Base-by-base conservation (phyloP, 2,329 filamentous ascomycete species). In the Dendryphion nanum region DNA sequence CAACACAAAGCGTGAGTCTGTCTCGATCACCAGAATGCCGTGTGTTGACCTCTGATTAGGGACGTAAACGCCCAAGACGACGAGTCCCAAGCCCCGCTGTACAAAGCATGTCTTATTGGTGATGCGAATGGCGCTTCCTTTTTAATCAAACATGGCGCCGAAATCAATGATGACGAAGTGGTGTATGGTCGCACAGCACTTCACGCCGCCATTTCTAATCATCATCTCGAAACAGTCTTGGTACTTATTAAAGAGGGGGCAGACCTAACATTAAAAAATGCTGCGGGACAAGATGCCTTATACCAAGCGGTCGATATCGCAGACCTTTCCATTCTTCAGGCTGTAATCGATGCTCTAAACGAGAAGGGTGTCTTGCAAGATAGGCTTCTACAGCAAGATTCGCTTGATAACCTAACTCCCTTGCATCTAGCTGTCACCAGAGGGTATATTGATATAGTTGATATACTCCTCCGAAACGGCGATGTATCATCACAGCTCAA, bases 211-310 rank as follows among this genome's bases (percentile, higher is more conserved):
- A 30, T 40, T n/a, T 8, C 8, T 15, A 32, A 20, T 4, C 18
- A 30, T 13, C 30, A 24, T 15, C 15, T 30, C 10, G 31, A 26
- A 7, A 14, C 19, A 4, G 37, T 35, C 13, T 35, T 14, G 18
- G 14, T 35, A 4, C 37, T 40, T 10, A 31, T 40, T 29, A 18
- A 30, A 7, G 30, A 13, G 18, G 26, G 26, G 16, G 37, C 37
- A 18, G 37, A 40, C 24, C 18, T 40, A 23, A 17, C 21, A 16
- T 18, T 35, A 6, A 26, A 30, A 18, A 33, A 19, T 19, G 31
- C 34, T 20, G 13, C 35, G 5, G 24, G 31, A 4, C 18, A 33
- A n/a, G 18, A 23, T 28, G 29, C 36, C 18, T 13, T 33, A 17
- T 12, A 16, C 13, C 36, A 38, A 20, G 18, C 36, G 10, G 29